Evolutionary conservation across 2,329 filamentous ascomycete genomes (phyloP), one percentile per base, ranked within the genome.

Genomic region (Colletotrichum sansevieriae): DNA sequence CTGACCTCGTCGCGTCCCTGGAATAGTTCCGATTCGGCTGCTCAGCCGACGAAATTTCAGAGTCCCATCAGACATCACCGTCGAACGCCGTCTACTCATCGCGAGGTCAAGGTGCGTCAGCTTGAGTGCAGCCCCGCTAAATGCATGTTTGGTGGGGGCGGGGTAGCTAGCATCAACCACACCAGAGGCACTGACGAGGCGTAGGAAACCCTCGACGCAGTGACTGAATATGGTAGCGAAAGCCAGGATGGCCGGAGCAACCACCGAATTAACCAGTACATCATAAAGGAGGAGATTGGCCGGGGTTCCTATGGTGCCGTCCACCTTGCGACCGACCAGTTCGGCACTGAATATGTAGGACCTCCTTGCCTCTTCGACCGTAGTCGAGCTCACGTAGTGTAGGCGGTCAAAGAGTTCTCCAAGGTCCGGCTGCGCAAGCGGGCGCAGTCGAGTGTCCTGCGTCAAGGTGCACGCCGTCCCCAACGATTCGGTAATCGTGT

Each of bases 361-460:
- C 35, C 15, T 75, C 37, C 54, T 20, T 35, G 22, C 47, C 20
- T 44, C 49, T 33, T 59, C 66, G 58, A 12, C 13, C 70, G 73
- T 70, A 61, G 61, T 55, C 63, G 10, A 39, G 33, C 63, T 71
- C 9, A 71, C 54, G n/a, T 41, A 58, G 68, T 20, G 20, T 76
- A 97, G 95, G 95, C 96, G 66, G 89, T 98, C 77, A 99, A 99
- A 80, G 95, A 98, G 76, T 98, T 99, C 80, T 98, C 95, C 68
- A 99, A 99, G 78, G 90, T 93, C 2, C 90, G 95, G 41, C 84
- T 99, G 63, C 90, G 95, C 58, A 97, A 95, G 82, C 92, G 94
- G 63, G 94, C 92, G 15, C 94, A 98, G 77, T 97, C 95, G 12
- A 92, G 96, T 78, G 90, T 98, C 68, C 85, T 99, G 52, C 90